These are phyloP conservation scores for Ichthyophthirius multifiliis DNA, from an alignment of 169 alveolate species.

Conservation along the genomic window DNA sequence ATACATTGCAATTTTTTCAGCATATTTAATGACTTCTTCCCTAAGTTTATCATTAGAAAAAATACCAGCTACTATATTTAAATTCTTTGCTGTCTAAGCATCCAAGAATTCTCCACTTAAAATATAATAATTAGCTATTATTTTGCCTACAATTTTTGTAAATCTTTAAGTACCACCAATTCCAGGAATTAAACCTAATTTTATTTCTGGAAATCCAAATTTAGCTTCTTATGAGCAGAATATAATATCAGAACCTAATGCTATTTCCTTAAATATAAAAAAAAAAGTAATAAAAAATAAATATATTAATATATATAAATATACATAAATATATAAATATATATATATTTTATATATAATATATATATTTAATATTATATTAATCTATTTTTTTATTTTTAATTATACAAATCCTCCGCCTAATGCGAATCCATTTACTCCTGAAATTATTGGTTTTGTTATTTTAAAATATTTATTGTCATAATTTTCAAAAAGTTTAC, in stretches of 20 bases:
- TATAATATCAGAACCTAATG: conserved; percentile 72
- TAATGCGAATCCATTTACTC: conserved; percentile 63
- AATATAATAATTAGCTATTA: conserved; percentile 68
- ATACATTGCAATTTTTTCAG: conserved; percentile 25
- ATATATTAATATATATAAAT: background rate
- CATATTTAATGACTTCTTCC: conserved; percentile 51
- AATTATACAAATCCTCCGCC: conserved; percentile 70
- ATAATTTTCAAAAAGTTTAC: conserved; percentile 24
- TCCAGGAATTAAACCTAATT: conserved; percentile 78
- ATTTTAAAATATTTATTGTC: conserved; percentile 27
- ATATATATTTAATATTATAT: background rate
- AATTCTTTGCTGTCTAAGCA: conserved; percentile 73
- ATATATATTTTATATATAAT: background rate
- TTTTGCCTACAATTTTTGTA: conserved; percentile 59
- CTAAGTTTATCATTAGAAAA: conserved; percentile 41
- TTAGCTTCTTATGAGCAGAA: conserved; percentile 68
- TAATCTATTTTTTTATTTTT: background rate
- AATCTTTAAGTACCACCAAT: conserved; percentile 77
- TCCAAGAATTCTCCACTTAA: conserved; percentile 60
- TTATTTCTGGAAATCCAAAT: conserved; percentile 78
- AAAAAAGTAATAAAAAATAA: background rate
- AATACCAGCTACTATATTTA: conserved; percentile 50
- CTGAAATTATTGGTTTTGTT: conserved; percentile 69
- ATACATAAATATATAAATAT: background rate
- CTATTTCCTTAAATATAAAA: conserved; percentile 52